These are phyloP conservation scores for Xylaria sp. DNA, from an alignment of 2,329 filamentous ascomycete genomes.

Conservation along the genomic window DNA sequence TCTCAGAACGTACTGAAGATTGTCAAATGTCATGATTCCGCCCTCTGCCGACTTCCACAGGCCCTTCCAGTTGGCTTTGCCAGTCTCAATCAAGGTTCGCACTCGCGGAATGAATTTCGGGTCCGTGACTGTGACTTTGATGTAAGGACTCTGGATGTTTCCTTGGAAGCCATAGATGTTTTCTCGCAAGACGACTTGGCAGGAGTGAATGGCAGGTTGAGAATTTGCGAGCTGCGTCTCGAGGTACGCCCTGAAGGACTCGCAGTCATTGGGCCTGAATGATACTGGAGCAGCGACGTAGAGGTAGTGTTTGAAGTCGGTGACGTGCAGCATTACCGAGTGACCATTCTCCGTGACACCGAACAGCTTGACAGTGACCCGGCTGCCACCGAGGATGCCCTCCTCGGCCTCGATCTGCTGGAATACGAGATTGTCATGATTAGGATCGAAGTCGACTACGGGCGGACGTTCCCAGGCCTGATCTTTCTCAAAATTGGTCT, in stretches of 20 bases:
- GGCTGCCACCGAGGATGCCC: conserved; percentile 71
- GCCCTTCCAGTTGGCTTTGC: conserved; percentile 80
- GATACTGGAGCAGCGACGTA: conserved; percentile 83
- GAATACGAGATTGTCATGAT: conserved; percentile 70
- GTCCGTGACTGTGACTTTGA: conserved; percentile 90
- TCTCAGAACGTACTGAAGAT: conserved; percentile 85
- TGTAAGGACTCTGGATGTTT: conserved; percentile 82
- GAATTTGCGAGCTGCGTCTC: conserved; percentile 72
- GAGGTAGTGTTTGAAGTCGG: conserved; percentile 91
- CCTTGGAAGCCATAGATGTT: conserved; percentile 94
- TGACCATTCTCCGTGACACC: conserved; percentile 80
- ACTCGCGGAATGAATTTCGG: conserved; percentile 77
- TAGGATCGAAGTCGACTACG: conserved; percentile 47
- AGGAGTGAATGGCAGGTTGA: conserved; percentile 69
- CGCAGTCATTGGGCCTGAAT: conserved; percentile 74
- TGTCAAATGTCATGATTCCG: conserved; percentile 88
- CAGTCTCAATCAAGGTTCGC: conserved; percentile 67
- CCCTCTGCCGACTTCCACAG: conserved; percentile 70
- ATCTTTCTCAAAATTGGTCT: conserved; percentile 85
- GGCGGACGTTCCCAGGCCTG: conserved; percentile 76
- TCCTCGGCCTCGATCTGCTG: conserved; percentile 96
- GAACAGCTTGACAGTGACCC: conserved; percentile 80
- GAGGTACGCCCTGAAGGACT: conserved; percentile 71
- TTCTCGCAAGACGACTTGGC: conserved; percentile 77
- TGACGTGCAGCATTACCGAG: conserved; percentile 91